A percentile compares a stretch with the other conserved stretches of the same genome.
These are phyloP conservation scores for Onygenales sp. DNA, from an alignment of 2,329 filamentous ascomycete genomes.

Conservation along the genomic window DNA sequence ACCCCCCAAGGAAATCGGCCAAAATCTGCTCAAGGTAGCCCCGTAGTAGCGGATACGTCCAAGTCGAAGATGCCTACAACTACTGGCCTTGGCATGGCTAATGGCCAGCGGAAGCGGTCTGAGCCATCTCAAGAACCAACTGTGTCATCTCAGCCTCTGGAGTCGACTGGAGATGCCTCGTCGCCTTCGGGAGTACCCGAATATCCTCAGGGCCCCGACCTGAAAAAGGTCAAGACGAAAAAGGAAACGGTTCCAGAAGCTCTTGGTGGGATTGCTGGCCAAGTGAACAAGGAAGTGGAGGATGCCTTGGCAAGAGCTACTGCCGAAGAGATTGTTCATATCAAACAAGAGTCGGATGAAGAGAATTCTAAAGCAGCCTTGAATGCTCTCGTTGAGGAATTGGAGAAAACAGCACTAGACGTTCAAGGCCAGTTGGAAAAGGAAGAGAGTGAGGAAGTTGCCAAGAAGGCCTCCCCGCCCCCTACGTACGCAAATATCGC, in stretches of 20 bases:
- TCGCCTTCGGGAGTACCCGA: slow-evolving; percentile 3
- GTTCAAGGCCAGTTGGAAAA: slow-evolving; percentile 43
- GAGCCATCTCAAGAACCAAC: not conserved
- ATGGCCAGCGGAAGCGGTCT: not conserved
- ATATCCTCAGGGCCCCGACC: not conserved
- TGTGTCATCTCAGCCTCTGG: not conserved
- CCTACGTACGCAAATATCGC: slow-evolving; percentile 26
- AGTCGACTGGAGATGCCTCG: not conserved
- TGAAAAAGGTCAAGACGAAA: slow-evolving; percentile 1
- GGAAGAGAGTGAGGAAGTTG: slow-evolving; percentile 42
- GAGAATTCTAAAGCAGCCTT: slow-evolving; percentile 25
- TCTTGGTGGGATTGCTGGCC: slow-evolving; percentile 54
- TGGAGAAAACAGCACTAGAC: slow-evolving; percentile 33
- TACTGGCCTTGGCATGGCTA: not conserved
- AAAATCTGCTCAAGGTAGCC: slow-evolving; percentile 30
- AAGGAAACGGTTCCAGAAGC: slow-evolving; percentile 64
- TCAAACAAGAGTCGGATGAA: slow-evolving; percentile 24
- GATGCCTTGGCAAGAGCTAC: slow-evolving; percentile 54
- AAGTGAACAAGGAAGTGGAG: slow-evolving; percentile 52
- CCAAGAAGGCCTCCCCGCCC: slow-evolving; percentile 42
- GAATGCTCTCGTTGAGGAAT: slow-evolving; percentile 20
- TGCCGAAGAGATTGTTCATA: slow-evolving; percentile 38
- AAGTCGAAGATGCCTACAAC: slow-evolving; percentile 7
- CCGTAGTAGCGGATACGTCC: slow-evolving; percentile 15
- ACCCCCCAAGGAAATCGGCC: slow-evolving; percentile 39